Evolutionary conservation across 106 monocot genomes (phyloP).

Genomic region (Dendrobium huoshanense): DNA sequence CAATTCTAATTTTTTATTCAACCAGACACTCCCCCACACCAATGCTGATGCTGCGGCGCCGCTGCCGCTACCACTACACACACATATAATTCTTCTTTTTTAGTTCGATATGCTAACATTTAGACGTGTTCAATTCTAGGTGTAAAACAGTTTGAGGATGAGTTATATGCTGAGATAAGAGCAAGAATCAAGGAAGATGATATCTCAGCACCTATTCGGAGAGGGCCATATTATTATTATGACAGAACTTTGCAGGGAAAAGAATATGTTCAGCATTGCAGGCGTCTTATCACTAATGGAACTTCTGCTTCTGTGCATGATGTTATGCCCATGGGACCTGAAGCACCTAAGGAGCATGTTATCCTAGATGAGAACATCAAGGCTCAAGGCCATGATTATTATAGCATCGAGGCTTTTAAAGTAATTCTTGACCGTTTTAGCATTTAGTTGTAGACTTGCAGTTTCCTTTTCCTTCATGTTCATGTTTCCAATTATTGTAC

Average conservation of each 20-base stretch:
- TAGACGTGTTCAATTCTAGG: slow-evolving; percentile 22
- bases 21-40: neutral
- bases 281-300: slow-evolving; percentile 39
- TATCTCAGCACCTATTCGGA: slow-evolving; percentile 61
- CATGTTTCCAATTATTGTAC: neutral
- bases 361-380: slow-evolving; percentile 96
- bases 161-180: slow-evolving; percentile 85
- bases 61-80: neutral
- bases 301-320: slow-evolving; percentile 60
- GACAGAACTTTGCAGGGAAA: slow-evolving; percentile 70
- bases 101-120: neutral
- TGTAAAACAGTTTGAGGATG: slow-evolving; percentile 57
- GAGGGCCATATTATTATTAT: slow-evolving; percentile 86
- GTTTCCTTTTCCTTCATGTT: neutral
- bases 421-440: slow-evolving; percentile 19
- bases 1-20: neutral
- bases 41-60: no score
- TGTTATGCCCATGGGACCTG: slow-evolving; percentile 74
- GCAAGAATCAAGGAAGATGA: slow-evolving; percentile 95
- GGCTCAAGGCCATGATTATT: slow-evolving; percentile 70
- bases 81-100: neutral
- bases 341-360: slow-evolving; percentile 72
- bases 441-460: neutral
- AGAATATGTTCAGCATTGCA: slow-evolving; percentile 93
- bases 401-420: slow-evolving; percentile 73